These are phyloP conservation scores for Naganishia kalamii DNA, from an alignment of 768 basidiomycete genomes.

Conservation along the genomic window DNA sequence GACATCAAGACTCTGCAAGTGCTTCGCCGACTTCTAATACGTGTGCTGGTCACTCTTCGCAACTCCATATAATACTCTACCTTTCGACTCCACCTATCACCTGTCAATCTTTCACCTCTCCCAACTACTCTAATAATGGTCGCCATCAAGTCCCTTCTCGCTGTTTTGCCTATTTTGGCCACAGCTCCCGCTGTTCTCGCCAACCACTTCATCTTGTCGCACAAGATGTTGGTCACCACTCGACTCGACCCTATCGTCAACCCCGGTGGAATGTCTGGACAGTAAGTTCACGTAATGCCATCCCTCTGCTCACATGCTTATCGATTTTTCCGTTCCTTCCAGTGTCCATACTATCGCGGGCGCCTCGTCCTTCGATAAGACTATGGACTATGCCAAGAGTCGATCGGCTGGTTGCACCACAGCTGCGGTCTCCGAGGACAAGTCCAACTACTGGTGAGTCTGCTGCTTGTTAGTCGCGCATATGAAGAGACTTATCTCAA, in stretches of 20 bases:
- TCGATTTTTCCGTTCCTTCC: too few species aligned
- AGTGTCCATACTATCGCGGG: constrained; percentile 46
- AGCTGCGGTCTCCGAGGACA: constrained; percentile 44
- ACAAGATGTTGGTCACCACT: constrained; percentile 38
- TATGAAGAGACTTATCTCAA: not conserved
- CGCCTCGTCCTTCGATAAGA: constrained; percentile 44
- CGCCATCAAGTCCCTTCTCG: constrained; percentile 11
- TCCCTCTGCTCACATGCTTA: not conserved
- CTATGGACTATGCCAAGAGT: constrained; percentile 38
- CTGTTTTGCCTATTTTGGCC: constrained; percentile 11
- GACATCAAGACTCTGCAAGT: not conserved
- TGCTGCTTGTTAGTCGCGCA: not conserved
- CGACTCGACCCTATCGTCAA: constrained; percentile 44
- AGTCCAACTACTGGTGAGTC: constrained; percentile 45
- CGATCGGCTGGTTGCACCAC: constrained; percentile 44
- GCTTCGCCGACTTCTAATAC: not conserved
- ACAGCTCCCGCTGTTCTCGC: constrained; percentile 13
- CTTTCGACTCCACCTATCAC: constrained; percentile 6
- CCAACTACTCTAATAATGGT: constrained; percentile 5
- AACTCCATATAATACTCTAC: constrained; percentile 13
- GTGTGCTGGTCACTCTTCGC: constrained; percentile 2
- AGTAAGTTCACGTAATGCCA: constrained; percentile 7
- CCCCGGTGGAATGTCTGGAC: constrained; percentile 34
- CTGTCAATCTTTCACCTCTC: not conserved
- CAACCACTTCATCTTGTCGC: constrained; percentile 39